Evolutionary conservation across 2,329 filamentous ascomycete genomes (phyloP).

Genomic region (Calonectria fujianensis): DNA sequence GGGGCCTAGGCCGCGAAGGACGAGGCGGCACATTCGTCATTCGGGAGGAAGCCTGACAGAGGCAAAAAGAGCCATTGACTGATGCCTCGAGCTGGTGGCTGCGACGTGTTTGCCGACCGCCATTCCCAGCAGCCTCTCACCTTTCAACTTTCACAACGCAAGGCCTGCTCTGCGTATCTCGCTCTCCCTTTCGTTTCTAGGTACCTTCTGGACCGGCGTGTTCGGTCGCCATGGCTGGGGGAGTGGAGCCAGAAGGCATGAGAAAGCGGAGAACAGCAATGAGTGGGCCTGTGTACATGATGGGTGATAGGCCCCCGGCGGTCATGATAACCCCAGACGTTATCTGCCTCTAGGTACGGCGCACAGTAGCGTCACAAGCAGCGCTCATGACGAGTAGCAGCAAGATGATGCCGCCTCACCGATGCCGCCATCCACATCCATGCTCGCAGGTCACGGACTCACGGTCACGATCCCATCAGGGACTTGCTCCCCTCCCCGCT

Average conservation of each 20-base stretch:
- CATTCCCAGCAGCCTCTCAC: constrained; percentile 10
- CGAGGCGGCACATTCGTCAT: not conserved
- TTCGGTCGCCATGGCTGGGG: constrained; percentile 19
- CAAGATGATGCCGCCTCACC: constrained; percentile 50
- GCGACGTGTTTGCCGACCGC: constrained; percentile 12
- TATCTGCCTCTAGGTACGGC: constrained; percentile 52
- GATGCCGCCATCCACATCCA: constrained; percentile 49
- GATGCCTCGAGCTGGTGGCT: constrained; percentile 15
- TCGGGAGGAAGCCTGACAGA: constrained; percentile 1
- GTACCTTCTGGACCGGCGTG: constrained; percentile 22
- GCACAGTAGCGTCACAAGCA: constrained; percentile 43
- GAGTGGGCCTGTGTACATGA: constrained; percentile 31
- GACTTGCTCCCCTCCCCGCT: constrained; percentile 23
- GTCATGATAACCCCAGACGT: constrained; percentile 46
- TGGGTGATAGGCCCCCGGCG: constrained; percentile 45
- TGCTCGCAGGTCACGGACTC: constrained; percentile 52
- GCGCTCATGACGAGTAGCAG: constrained; percentile 30
- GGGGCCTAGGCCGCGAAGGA: not conserved
- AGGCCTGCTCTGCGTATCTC: constrained; percentile 1
- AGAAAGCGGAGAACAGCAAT: constrained; percentile 25
- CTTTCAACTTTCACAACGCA: not conserved
- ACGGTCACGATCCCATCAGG: constrained; percentile 50
- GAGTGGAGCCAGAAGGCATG: constrained; percentile 29
- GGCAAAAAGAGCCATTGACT: constrained; percentile 8
- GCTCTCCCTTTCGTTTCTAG: constrained; percentile 9